Percentiles rank a stretch among this genome's conserved stretches.
phyloP scores from a whole-genome alignment of 2,329 filamentous ascomycete genomes.

The Domatiomyces globalis region DNA sequence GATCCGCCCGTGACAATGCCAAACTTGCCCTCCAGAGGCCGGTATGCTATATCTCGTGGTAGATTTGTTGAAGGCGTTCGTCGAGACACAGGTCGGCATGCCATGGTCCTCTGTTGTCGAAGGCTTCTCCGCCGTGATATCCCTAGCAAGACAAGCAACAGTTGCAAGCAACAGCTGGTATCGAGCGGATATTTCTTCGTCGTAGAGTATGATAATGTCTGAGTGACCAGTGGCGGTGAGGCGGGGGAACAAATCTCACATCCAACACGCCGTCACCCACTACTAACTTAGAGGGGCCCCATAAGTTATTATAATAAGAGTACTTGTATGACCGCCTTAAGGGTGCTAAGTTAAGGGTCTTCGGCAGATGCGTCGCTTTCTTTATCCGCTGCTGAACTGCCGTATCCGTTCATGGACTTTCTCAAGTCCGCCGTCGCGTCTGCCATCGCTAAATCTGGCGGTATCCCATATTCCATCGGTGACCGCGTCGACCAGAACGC shows the following conservation, averaged over 20 bases:
- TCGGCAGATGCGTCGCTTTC: neutral
- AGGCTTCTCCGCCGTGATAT: too few relatives aligned
- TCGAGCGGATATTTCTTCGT: too few relatives aligned
- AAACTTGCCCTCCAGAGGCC: constrained; percentile 55
- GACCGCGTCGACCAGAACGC: constrained; percentile 84
- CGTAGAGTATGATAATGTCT: too few relatives aligned
- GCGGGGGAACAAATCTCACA: too few relatives aligned
- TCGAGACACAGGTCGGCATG: too few relatives aligned
- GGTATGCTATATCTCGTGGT: constrained; percentile 12
- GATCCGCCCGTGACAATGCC: constrained; percentile 69
- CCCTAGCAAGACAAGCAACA: too few relatives aligned
- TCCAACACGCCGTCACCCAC: too few relatives aligned
- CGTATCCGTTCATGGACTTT: constrained; percentile 61
- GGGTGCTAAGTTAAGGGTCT: neutral
- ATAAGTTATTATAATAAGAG: too few relatives aligned
- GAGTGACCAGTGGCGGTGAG: too few relatives aligned
- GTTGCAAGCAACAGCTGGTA: too few relatives aligned
- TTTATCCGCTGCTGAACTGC: neutral
- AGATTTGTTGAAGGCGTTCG: constrained; percentile 9
- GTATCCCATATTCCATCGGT: constrained; percentile 84
- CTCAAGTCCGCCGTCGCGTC: constrained; percentile 95
- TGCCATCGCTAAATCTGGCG: constrained; percentile 84
- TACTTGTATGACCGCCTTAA: neutral
- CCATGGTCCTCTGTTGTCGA: too few relatives aligned
- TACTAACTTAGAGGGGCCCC: too few relatives aligned